Evolutionary conservation across 495 filamentous ascomycete genomes (phyloP), one percentile per base, ranked within the genome.

Genomic region (Cairneyella variabilis): DNA sequence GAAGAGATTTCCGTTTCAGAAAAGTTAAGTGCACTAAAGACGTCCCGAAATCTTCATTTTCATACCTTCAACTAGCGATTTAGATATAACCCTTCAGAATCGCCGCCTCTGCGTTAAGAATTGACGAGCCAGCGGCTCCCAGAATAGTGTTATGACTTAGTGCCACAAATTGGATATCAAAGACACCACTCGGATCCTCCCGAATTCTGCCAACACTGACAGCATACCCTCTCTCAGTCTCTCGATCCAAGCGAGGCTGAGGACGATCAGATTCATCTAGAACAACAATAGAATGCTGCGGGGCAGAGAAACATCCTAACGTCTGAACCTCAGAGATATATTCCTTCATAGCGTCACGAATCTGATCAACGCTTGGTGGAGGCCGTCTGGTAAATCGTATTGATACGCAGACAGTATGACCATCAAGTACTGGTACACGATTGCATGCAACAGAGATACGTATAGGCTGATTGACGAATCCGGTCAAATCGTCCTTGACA

Each of bases 81-180:
- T 78, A 91, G 57, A 90, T 76, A 59, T 84, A 88, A 11, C 91
- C 92, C 72, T 90, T 91, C 47, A 96, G 78, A 37, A 96, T 83
- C 21, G 91, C 91, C 23, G 89, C 88, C 68, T 97, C 93, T 16
- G 91, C 89, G 65, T 97, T 97, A 42, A 97, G 69, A 64, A 96
- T 95, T 18, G 89, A 95, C 8, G 89, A 93, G 25, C 92, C 92
- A 6, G 93, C 90, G 34, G 92, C 92, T 61, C 93, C 92, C 62
- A 97, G 90, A 46, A 97, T 85, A 34, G 92, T 93, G 65, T 93
- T 93, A 66, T 93, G 89, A 51, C 83, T 89, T 61, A 93, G 64
- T 3, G 86, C 83, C 26, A 87, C 87, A 67, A 92, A 93, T 62
- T 88, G 83, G 57, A 91, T 75, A 67, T 92, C 89, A 56, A 91